Percentiles rank a stretch among this genome's conserved stretches.
These are phyloP conservation scores for Microcera coccophila DNA, from an alignment of 2,329 filamentous ascomycete genomes.

Conservation along the genomic window DNA sequence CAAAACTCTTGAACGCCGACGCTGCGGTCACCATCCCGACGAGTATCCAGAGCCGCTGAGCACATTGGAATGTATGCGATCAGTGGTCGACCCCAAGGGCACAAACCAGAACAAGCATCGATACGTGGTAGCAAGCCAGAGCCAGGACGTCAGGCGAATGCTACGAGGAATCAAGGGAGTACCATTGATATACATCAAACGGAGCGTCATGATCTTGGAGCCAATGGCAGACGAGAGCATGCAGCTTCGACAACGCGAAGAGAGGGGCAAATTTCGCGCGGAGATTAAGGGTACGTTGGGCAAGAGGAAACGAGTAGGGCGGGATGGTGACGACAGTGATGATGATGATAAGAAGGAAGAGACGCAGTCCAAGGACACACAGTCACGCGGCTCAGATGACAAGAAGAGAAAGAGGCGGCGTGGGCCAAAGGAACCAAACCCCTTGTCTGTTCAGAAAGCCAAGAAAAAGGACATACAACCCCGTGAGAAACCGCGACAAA, in stretches of 20 bases:
- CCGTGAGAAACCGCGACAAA: conserved; percentile 29
- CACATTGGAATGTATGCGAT: conserved; percentile 65
- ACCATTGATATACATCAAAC: conserved; percentile 72
- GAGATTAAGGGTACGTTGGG: conserved; percentile 55
- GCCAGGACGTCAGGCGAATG: conserved; percentile 56
- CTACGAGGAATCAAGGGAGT: conserved; percentile 68
- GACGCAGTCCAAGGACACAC: conserved; percentile 17
- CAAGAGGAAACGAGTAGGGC: conserved; percentile 51
- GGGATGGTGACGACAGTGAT: conserved; percentile 34
- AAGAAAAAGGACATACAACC: conserved; percentile 36
- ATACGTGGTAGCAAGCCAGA: conserved; percentile 75
- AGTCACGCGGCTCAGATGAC: conserved; percentile 14
- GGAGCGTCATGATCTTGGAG: conserved; percentile 68
- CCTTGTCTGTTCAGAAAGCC: conserved; percentile 69
- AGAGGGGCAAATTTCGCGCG: conserved; percentile 69
- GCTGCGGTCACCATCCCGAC: conserved; percentile 73
- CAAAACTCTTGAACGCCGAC: conserved; percentile 69
- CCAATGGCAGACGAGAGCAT: conserved; percentile 69
- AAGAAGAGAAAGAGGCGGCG: conserved; percentile 54
- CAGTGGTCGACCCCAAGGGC: conserved; percentile 75
- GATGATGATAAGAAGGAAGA: conserved; percentile 21
- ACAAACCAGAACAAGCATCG: conserved; percentile 70
- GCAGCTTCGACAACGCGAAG: conserved; percentile 61
- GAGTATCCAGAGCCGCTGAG: conserved; percentile 67
- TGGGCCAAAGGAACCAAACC: conserved; percentile 67